A percentile compares a stretch with the other conserved stretches of the same genome.
phyloP scores from a whole-genome alignment of 805 yeast species.

The Lachancea lanzarotensis region DNA sequence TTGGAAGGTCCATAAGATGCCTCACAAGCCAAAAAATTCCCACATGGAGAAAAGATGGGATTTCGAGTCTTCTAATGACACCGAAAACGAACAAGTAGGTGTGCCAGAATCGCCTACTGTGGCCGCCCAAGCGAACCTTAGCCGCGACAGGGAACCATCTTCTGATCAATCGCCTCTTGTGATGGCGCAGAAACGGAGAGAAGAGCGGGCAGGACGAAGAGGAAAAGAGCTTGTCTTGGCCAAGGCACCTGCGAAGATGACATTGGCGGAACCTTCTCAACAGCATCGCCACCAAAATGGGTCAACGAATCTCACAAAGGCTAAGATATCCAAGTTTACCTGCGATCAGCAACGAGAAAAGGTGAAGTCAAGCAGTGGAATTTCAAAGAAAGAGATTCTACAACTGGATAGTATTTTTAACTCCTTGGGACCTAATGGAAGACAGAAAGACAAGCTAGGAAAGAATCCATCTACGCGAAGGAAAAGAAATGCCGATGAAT shows the following conservation, averaged over 20 bases:
- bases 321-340: too few species aligned
- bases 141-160: neutral
- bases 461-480: neutral
- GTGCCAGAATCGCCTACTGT: too few species aligned
- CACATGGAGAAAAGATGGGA: conserved; percentile 3
- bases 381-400: conserved; percentile 18
- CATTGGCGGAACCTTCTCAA: neutral
- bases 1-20: neutral
- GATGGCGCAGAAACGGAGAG: conserved; percentile 20
- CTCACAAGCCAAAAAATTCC: neutral
- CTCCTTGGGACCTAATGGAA: neutral
- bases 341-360: neutral
- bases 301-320: neutral
- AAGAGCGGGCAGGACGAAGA: conserved; percentile 12
- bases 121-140: too few species aligned
- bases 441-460: neutral
- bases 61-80: neutral
- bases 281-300: neutral
- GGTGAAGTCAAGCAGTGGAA: conserved; percentile 5
- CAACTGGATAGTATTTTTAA: conserved; percentile 20
- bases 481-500: neutral
- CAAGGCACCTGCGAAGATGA: neutral
- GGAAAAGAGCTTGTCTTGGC: neutral
- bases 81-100: neutral
- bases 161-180: conserved; percentile 22